Base-by-base conservation (phyloP, 2,329 filamentous ascomycete genomes). In the Myrmaecium sp. region DNA sequence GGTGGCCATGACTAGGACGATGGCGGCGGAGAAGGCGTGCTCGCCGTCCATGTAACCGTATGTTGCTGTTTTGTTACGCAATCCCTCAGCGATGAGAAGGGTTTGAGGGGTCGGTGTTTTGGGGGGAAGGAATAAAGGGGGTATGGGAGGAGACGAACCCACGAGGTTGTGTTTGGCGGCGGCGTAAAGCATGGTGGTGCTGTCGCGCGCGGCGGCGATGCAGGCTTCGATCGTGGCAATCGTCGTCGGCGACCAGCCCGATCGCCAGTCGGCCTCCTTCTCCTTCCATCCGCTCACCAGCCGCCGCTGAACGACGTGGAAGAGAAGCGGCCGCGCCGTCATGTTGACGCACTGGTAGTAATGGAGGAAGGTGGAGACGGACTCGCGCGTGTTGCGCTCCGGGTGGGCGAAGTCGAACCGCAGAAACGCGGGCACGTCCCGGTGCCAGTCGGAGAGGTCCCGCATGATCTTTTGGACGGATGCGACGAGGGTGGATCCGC, bases 291-390 rank as follows among this genome's bases (percentile, higher is more conserved):
- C 44, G 12, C 45, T 40, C 25, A 54, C 47, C 1, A 66, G 45
- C 4, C 61, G 54, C 22, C 53, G 52, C 38, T 64, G 58, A 5
- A 66, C 60, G 3, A 68, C 55, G 33, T 65, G 57, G 32, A 66
- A 65, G 0, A 69, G 49, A 14, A 68, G 43, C 1, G 64, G 64
- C 4, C 64, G 48, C 1, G 57, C 60, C 0, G 63, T 64, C 62
- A 69, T 67, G 35, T 66, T 66, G 37, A 68, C 57, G 37, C 64
- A 68, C 22, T 66, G 63, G 32, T 66, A 66, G 35, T 66, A 67
- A 34, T 69, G 64, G 13, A 65, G 42, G 28, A 63, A 58, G 3
- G 59, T 61, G 2, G 60, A 64, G 4, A 66, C 58, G 6, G 52
- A 56, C 40, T 66, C 62, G 8, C 62, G 58, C 21, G 54, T 56